Conservation (phyloP, 2,329 filamentous ascomycete genomes). For the Fusarium temperatum region DNA sequence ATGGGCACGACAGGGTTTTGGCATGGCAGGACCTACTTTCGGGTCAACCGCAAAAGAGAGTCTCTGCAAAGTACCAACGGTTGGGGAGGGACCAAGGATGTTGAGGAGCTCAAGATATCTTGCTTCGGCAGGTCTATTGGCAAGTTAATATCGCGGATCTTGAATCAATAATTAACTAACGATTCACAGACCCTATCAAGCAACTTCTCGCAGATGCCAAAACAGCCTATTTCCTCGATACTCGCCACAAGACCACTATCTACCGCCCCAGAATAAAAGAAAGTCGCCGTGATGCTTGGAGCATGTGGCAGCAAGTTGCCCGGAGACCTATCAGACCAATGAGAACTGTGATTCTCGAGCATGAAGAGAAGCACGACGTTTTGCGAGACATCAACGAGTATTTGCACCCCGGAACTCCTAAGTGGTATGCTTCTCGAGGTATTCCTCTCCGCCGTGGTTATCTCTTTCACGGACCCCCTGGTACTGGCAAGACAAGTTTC, state of each 20-base stretch:
- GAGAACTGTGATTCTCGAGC: conserved; percentile 78
- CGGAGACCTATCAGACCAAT: conserved; percentile 75
- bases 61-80: conserved; percentile 47
- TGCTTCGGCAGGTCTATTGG: conserved; percentile 60
- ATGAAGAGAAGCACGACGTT: conserved; percentile 70
- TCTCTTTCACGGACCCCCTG: conserved; percentile 79
- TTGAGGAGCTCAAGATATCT: conserved; percentile 62
- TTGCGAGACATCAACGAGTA: conserved; percentile 81
- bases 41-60: conserved; percentile 57
- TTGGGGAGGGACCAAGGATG: conserved; percentile 57
- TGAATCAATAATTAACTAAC: background rate
- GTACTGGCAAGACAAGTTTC: conserved; percentile 77
- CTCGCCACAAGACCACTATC: conserved; percentile 66
- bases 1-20: conserved; percentile 64
- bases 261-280: conserved; percentile 61
- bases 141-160: conserved; percentile 11
- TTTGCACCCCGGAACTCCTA: conserved; percentile 72
- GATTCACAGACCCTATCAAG: conserved; percentile 60
- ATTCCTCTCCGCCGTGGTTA: conserved; percentile 82
- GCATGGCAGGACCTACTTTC: conserved; percentile 62
- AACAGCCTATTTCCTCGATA: conserved; percentile 59
- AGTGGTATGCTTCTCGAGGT: conserved; percentile 79
- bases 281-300: conserved; percentile 54
- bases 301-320: conserved; percentile 65
- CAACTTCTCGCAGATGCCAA: conserved; percentile 63